Evolutionary conservation across 2,329 filamentous ascomycete species (phyloP).

Genomic region (Aureobasidium lini): DNA sequence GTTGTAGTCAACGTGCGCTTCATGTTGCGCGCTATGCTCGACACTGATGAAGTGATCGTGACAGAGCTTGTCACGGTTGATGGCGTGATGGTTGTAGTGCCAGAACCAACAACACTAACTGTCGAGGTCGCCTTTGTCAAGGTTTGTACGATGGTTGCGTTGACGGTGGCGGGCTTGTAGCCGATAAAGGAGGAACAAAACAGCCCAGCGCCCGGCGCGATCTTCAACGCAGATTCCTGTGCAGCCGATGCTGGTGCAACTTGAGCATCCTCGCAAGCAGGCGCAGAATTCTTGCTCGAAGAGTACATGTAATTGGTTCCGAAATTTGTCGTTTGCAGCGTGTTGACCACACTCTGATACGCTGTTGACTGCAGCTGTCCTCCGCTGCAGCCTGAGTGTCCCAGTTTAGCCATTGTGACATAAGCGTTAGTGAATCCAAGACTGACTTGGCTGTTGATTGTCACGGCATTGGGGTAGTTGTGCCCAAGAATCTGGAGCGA

Average conservation of each 20-base stretch:
- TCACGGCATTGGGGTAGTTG: background rate
- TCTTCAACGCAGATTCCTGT: background rate
- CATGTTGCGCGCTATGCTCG: background rate
- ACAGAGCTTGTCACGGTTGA: background rate
- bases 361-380: background rate
- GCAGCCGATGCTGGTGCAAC: background rate
- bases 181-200: background rate
- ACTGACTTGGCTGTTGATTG: background rate
- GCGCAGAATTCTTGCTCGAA: background rate
- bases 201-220: background rate
- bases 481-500: background rate
- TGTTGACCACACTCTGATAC: background rate
- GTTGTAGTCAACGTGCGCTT: background rate
- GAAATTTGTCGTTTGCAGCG: too few relatives aligned
- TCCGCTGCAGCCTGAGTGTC: background rate
- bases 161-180: background rate
- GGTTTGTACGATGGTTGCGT: background rate
- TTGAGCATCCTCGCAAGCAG: background rate
- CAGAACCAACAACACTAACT: background rate
- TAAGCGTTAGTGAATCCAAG: background rate
- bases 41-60: background rate
- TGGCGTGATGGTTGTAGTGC: background rate
- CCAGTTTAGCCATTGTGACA: background rate
- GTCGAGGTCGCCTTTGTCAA: background rate
- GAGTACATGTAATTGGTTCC: background rate